Evolutionary conservation across 805 yeast genomes (phyloP).

Genomic region (Wickerhamiella galacta): DNA sequence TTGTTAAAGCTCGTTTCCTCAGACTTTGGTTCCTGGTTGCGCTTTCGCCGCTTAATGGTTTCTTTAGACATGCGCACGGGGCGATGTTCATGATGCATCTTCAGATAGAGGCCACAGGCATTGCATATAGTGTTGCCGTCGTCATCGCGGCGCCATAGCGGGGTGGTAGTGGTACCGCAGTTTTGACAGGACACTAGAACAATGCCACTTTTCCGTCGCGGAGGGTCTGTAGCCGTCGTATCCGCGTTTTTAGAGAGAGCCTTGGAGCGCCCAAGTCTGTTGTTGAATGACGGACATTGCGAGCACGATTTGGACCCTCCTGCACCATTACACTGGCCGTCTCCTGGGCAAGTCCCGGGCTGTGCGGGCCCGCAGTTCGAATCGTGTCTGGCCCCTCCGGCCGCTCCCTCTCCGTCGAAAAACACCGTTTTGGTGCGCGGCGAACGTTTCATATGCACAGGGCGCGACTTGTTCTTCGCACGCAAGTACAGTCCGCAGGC

Average conservation of each 20-base stretch:
- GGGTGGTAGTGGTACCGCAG: slow-evolving; percentile 81
- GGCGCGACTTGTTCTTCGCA: slow-evolving; percentile 45
- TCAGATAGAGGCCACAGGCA: slow-evolving; percentile 68
- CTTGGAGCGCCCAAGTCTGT: slow-evolving; percentile 26
- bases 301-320: slow-evolving; percentile 69
- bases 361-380: slow-evolving; percentile 5
- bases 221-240: slow-evolving; percentile 1
- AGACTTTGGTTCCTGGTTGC: too few species aligned
- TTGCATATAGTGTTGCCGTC: slow-evolving; percentile 80
- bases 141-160: slow-evolving; percentile 90
- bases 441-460: slow-evolving; percentile 40
- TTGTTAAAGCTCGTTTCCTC: too few species aligned
- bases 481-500: slow-evolving; percentile 80
- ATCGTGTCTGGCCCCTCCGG: background rate
- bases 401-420: background rate
- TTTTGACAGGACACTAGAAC: slow-evolving; percentile 65
- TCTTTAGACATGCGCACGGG: slow-evolving; percentile 60
- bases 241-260: background rate
- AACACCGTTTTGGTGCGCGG: slow-evolving; percentile 9
- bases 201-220: slow-evolving; percentile 20
- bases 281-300: slow-evolving; percentile 73
- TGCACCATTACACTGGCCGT: slow-evolving; percentile 72
- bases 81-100: slow-evolving; percentile 59
- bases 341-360: slow-evolving; percentile 50
- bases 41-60: slow-evolving; percentile 58